phyloP scores from a whole-genome alignment of 2,329 filamentous ascomycete species.

The Colletotrichum sp. region DNA sequence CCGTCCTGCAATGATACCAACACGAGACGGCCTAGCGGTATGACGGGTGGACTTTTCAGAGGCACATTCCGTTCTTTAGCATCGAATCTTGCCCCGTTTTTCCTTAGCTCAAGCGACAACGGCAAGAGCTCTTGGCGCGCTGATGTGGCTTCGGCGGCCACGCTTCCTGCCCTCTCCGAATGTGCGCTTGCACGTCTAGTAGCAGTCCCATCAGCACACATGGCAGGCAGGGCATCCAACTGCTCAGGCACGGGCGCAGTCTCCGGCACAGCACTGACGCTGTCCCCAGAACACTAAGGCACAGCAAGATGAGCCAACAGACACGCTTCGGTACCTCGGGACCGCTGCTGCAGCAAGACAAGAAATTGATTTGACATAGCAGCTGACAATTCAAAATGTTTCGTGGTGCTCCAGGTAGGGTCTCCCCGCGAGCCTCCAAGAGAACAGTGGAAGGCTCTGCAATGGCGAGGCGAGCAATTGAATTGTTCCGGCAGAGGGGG shows the following conservation, averaged over 20 bases:
- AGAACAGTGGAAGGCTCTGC: background rate
- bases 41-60: slow-evolving; percentile 3
- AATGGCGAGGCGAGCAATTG: background rate
- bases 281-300: background rate
- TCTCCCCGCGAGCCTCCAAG: background rate
- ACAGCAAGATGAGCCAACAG: background rate
- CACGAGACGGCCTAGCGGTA: background rate
- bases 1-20: background rate
- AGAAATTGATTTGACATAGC: background rate
- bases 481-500: background rate
- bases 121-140: slow-evolving; percentile 7
- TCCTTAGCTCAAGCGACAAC: background rate
- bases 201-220: background rate
- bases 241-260: slow-evolving; percentile 4
- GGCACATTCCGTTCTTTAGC: slow-evolving; percentile 8
- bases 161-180: background rate
- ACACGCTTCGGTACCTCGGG: background rate
- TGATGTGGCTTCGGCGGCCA: slow-evolving; percentile 9
- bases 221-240: background rate
- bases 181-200: background rate
- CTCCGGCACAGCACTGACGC: slow-evolving; percentile 12
- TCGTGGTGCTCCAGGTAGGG: background rate
- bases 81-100: background rate
- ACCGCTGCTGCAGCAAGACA: background rate
- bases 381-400: background rate